phyloP scores from a whole-genome alignment of 192 early-diverging fungal genomes.

The Powellomyces hirtus region DNA sequence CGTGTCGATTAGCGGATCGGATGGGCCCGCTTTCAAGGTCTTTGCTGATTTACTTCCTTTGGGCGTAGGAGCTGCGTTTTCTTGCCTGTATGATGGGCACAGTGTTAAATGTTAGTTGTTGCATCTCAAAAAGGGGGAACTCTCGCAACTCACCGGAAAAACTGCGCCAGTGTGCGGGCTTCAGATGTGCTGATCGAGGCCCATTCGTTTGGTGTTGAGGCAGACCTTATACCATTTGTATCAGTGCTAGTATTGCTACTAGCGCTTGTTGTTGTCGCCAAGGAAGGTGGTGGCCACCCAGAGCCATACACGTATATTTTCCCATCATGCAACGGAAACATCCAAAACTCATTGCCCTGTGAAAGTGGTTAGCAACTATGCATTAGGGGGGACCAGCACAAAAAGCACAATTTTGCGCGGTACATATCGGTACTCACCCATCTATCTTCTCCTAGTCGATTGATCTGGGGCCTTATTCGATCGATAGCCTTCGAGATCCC shows the following conservation, averaged over 20 bases:
- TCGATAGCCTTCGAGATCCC: not conserved
- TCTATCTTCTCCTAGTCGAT: not conserved
- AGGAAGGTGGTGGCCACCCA: not conserved
- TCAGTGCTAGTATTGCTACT: too few species aligned
- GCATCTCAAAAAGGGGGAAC: too few species aligned
- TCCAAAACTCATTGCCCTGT: constrained; percentile 1
- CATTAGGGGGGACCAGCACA: not conserved
- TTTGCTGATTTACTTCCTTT: too few species aligned
- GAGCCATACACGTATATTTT: not conserved
- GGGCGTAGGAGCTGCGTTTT: too few species aligned
- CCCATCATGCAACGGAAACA: not conserved
- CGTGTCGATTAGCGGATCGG: not conserved
- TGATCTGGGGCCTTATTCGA: not conserved
- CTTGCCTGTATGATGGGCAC: too few species aligned
- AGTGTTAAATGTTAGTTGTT: too few species aligned
- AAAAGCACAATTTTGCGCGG: not conserved
- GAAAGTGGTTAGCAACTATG: not conserved
- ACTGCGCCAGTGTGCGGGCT: not conserved
- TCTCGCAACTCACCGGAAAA: not conserved
- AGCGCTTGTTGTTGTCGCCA: too few species aligned
- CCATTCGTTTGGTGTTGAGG: not conserved
- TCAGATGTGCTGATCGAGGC: not conserved
- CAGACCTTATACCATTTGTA: too few species aligned
- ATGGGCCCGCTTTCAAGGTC: not conserved
- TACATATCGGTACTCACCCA: not conserved